These are phyloP conservation scores for Mrakia frigida DNA, from an alignment of 768 basidiomycete genomes.

Conservation along the genomic window DNA sequence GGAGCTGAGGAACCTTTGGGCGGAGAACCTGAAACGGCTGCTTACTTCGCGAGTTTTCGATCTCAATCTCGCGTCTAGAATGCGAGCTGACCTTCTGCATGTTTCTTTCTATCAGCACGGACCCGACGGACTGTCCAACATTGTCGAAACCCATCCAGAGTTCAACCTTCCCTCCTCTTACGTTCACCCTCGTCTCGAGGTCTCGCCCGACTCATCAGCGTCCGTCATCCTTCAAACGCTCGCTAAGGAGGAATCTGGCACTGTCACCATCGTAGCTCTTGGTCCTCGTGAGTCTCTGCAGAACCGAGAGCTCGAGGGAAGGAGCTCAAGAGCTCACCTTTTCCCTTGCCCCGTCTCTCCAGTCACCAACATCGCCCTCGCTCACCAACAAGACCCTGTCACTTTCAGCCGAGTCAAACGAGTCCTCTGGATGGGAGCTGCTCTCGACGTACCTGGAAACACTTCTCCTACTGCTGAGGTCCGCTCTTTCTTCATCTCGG, in stretches of 20 bases:
- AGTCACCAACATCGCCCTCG: conserved; percentile 69
- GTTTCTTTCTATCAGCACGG: conserved; percentile 40
- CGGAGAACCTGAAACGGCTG: conserved; percentile 67
- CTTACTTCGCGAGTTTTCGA: conserved; percentile 57
- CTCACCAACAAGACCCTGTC: conserved; percentile 56
- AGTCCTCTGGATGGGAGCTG: conserved; percentile 90
- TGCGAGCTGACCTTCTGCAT: background rate
- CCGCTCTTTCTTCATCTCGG: conserved; percentile 48
- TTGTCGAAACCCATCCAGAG: conserved; percentile 43
- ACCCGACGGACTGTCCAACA: conserved; percentile 44
- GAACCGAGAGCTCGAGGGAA: background rate
- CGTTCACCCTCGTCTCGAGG: conserved; percentile 37
- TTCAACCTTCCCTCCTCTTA: conserved; percentile 34
- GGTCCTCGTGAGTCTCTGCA: conserved; percentile 42
- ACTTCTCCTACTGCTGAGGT: conserved; percentile 72
- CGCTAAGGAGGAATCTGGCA: conserved; percentile 37
- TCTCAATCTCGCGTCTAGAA: background rate
- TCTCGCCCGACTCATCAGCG: conserved; percentile 36
- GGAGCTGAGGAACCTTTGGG: conserved; percentile 64
- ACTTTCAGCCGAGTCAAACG: conserved; percentile 55
- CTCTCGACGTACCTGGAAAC: conserved; percentile 85
- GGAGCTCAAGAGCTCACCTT: background rate
- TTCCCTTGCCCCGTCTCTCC: conserved; percentile 36
- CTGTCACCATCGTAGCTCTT: conserved; percentile 43
- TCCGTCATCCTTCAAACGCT: conserved; percentile 43